Evolutionary conservation across 2,329 filamentous ascomycete genomes (phyloP), one percentile per base, ranked within the genome.

Genomic region (Colletotrichum abscissum): DNA sequence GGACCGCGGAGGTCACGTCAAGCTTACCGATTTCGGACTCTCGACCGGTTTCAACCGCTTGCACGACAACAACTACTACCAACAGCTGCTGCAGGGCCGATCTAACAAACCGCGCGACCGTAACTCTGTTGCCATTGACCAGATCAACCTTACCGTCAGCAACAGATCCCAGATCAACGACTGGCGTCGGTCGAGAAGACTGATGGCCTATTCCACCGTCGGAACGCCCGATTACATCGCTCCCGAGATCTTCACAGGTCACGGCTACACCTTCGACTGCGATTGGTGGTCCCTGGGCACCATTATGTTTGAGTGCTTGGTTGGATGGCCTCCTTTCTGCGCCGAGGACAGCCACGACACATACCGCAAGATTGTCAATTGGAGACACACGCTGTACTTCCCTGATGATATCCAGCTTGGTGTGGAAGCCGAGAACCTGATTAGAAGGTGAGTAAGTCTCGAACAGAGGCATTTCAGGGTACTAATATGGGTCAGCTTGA

Each of bases 261-360:
- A 97, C 79, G 97, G 97, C 62, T 99, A 99, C 86, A 94, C 95
- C 72, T 98, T 96, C 80, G 93, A 97, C 81, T 99, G 97, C 82
- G 97, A 99, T 87, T 99, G 97, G 97, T 99, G 97, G 97, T 97
- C 94, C 26, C 90, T 99, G 63, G 97, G 97, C 66, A 98, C 97
- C 57, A 99, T 99, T 85, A 98, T 99, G 97, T 99, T 98, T 79
- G 97, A 99, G 84, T 99, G 97, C 83, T 88, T 99, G 77, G 95
- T 99, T 74, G 97, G 97, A 79, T 99, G 97, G 97, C 97, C 97
- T 68, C 97, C 97, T 35, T 99, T 99, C 90, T 99, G 97, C 82
- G 96, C 97, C 24, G 97, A 99, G 82, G 96, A 98, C 81, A 94
- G 95, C 74, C 96, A 97, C 81, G 97, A 98, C 83, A 98, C 97